Evolutionary conservation across 805 yeast species (phyloP).

Genomic region (Danielia reshetovae): DNA sequence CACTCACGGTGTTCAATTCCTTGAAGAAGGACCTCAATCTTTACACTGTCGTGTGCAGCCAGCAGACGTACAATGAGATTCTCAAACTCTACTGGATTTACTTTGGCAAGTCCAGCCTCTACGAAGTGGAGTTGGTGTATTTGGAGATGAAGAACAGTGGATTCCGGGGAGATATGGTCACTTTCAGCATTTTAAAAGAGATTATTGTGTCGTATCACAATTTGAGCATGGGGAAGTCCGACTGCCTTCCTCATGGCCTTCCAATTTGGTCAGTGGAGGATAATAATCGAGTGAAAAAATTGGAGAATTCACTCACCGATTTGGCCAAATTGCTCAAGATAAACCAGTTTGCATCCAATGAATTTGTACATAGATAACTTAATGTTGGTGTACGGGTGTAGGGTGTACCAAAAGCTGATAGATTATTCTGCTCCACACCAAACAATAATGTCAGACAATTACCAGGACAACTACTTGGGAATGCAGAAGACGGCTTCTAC

Average conservation of each 20-base stretch:
- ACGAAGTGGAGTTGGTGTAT: slow-evolving; percentile 29
- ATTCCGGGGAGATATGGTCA: slow-evolving; percentile 31
- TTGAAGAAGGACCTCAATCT: slow-evolving; percentile 30
- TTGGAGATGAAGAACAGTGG: slow-evolving; percentile 42
- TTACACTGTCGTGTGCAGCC: slow-evolving; percentile 35
- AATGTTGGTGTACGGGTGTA: slow-evolving; percentile 3
- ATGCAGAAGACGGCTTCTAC: slow-evolving; percentile 2
- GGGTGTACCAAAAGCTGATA: too few relatives aligned
- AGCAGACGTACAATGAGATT: slow-evolving; percentile 39
- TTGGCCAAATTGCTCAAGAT: slow-evolving; percentile 7
- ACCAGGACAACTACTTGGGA: slow-evolving; percentile 1
- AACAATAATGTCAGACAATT: slow-evolving; percentile 1
- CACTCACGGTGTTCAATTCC: slow-evolving; percentile 32
- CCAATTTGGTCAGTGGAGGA: slow-evolving; percentile 39
- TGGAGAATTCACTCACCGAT: slow-evolving; percentile 17
- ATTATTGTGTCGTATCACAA: slow-evolving; percentile 32
- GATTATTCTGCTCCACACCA: not conserved
- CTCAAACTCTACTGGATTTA: slow-evolving; percentile 35
- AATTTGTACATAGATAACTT: slow-evolving; percentile 1
- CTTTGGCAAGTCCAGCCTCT: slow-evolving; percentile 33
- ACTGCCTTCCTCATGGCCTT: slow-evolving; percentile 18
- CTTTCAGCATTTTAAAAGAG: slow-evolving; percentile 33
- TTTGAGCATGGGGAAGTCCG: slow-evolving; percentile 28
- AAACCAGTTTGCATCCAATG: not conserved
- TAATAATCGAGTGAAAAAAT: slow-evolving; percentile 24